Evolutionary conservation across 345 rosid species (phyloP).

Genomic region (Salix koriyanagi): DNA sequence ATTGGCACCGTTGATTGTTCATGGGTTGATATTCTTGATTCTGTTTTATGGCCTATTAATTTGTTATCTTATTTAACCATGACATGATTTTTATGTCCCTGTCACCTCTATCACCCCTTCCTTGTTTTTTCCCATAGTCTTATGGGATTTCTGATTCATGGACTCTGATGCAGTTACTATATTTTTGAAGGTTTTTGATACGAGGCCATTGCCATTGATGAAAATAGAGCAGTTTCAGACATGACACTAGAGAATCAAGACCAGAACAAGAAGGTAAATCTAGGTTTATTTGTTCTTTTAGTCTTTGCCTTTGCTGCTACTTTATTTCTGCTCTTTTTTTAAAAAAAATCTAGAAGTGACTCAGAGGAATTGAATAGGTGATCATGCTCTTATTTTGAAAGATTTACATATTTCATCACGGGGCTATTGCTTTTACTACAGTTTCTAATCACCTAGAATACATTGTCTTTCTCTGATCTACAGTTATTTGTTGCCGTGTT

Average conservation of each 20-base stretch:
- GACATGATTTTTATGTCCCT: neutral
- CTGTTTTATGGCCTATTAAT: neutral
- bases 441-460: neutral
- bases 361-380: neutral
- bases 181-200: neutral
- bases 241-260: constrained; percentile 37
- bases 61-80: neutral
- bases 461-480: neutral
- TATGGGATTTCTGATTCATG: neutral
- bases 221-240: constrained; percentile 12
- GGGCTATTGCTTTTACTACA: neutral
- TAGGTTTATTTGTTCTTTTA: neutral
- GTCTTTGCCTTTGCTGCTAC: neutral
- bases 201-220: constrained; percentile 11
- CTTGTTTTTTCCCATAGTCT: neutral
- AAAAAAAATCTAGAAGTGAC: neutral
- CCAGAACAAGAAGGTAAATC: constrained; percentile 30
- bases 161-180: neutral
- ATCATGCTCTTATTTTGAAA: neutral
- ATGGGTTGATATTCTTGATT: neutral
- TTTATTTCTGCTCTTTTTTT: neutral
- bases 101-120: neutral
- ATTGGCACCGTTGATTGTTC: neutral
- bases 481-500: neutral
- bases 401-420: neutral